These are phyloP conservation scores for Cardamine chenopodiifolia DNA, from an alignment of 345 rosid genomes.

Conservation along the genomic window DNA sequence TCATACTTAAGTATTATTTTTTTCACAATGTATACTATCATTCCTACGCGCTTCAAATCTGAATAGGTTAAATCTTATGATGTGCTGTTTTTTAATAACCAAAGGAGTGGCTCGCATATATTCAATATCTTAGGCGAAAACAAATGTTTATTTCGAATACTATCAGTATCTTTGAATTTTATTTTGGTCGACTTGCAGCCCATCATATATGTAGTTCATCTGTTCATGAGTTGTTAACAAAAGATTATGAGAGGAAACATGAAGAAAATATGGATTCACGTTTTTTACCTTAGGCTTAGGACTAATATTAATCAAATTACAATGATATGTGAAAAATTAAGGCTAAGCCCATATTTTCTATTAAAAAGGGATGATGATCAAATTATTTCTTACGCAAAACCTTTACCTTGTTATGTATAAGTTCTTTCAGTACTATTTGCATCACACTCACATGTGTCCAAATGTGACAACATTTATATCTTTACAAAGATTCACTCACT, in stretches of 20 bases:
- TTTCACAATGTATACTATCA: neutral
- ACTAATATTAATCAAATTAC: too few species aligned
- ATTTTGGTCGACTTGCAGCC: slow-evolving; percentile 27
- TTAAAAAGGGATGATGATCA: too few species aligned
- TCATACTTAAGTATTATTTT: too few species aligned
- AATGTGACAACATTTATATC: too few species aligned
- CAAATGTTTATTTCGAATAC: neutral
- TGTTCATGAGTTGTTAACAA: slow-evolving; percentile 1
- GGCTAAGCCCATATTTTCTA: too few species aligned
- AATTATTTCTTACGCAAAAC: too few species aligned
- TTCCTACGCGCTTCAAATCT: neutral
- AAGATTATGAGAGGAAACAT: neutral
- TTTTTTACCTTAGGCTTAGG: neutral
- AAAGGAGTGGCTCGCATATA: slow-evolving; percentile 28
- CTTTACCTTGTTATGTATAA: too few species aligned
- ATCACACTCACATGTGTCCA: too few species aligned
- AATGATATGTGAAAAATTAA: too few species aligned
- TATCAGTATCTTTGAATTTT: neutral
- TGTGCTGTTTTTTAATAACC: neutral
- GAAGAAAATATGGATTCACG: neutral
- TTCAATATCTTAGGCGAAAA: neutral
- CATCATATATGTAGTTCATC: neutral
- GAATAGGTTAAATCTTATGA: neutral
- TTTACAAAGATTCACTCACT: neutral
- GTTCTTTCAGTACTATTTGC: too few species aligned